A percentile compares a stretch with the other conserved stretches of the same genome.
phyloP scores from a whole-genome alignment of 129 eudicot species.

The Rutidosis leptorrhynchoides region DNA sequence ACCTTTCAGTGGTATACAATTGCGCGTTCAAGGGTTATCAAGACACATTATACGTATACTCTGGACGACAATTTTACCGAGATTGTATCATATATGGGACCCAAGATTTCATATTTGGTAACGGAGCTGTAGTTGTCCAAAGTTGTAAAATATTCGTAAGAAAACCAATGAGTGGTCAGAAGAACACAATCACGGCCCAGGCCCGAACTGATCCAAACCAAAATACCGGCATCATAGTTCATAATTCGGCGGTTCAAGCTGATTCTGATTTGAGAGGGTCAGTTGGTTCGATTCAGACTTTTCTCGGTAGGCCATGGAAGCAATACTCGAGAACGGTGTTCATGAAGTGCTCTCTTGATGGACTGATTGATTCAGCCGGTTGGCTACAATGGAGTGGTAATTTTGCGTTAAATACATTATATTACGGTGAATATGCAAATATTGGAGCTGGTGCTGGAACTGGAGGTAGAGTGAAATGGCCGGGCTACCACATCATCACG shows the following conservation, averaged over 20 bases:
- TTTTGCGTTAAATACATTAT: constrained; percentile 48
- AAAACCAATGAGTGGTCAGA: constrained; percentile 43
- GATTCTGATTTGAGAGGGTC: constrained; percentile 35
- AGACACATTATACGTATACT: constrained; percentile 59
- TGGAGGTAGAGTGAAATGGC: constrained; percentile 58
- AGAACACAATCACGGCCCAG: constrained; percentile 63
- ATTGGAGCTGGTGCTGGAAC: constrained; percentile 59
- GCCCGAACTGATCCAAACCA: constrained; percentile 49
- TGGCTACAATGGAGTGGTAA: constrained; percentile 61
- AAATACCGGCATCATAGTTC: constrained; percentile 62
- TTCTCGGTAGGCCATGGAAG: constrained; percentile 65
- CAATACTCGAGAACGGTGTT: constrained; percentile 59
- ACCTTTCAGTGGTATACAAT: constrained; percentile 45
- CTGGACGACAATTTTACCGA: constrained; percentile 60
- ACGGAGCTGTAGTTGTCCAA: constrained; percentile 47
- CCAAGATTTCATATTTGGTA: constrained; percentile 55
- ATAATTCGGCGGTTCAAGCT: constrained; percentile 37
- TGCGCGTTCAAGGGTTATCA: constrained; percentile 69
- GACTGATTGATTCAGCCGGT: constrained; percentile 50
- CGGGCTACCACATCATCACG: constrained; percentile 53
- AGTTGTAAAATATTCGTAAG: constrained; percentile 47
- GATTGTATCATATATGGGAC: constrained; percentile 61
- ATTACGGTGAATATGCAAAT: constrained; percentile 71
- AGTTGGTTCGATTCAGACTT: constrained; percentile 33
- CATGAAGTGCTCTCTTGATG: constrained; percentile 42